Base-by-base conservation (phyloP, 1,284 basidiomycete species). In the Heterobasidion annosum region DNA sequence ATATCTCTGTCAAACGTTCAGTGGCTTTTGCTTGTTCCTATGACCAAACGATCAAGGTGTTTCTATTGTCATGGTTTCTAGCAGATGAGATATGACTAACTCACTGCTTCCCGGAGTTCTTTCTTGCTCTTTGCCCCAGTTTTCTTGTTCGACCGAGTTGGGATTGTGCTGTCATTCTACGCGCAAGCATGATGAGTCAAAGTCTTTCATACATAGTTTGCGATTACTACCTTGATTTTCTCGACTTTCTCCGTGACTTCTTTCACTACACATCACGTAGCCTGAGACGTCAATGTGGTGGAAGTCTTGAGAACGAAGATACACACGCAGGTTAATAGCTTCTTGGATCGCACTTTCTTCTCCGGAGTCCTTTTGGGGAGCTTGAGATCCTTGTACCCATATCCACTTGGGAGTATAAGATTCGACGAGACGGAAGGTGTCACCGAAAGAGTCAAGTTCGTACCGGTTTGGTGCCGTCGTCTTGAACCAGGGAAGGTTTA, bases 401-500 rank as follows among this genome's bases (percentile, higher is more conserved):
- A 86, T 76, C 85, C 85, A 86, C 84, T 86, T 58, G 40, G 42
- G 2, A 33, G 1, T 12, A 44, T 6, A 40, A 18, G 7, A 18
- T 44, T 19, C 9, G 8, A 35, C 51, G 12, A 54, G 13, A 13
- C 18, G 50, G 16, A 16, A 51, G 6, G 43, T 53, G 15, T 9
- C 43, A 15, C 13, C 18, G 18, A 9, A 47, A 42, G 15, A 46
- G 32, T 34, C 32, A 33, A 62, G 25, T 25, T 5, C 79, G 65
- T 55, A 87, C 85, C 50, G 83, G 85, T 63, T 86, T 88, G 0
- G 73, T 81, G 1, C 85, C 85, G 56, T 88, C 83, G 63, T 88
- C 79, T 58, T 85, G 79, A 7, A 88, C 79, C 83, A 87, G 83
- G 18, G 84, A 86, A 1, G 85, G 85, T 55, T 75, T 84, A 58